Evolutionary conservation across 768 basidiomycete genomes (phyloP), one percentile per base, ranked within the genome.

Genomic region (Tulasnella sp.): DNA sequence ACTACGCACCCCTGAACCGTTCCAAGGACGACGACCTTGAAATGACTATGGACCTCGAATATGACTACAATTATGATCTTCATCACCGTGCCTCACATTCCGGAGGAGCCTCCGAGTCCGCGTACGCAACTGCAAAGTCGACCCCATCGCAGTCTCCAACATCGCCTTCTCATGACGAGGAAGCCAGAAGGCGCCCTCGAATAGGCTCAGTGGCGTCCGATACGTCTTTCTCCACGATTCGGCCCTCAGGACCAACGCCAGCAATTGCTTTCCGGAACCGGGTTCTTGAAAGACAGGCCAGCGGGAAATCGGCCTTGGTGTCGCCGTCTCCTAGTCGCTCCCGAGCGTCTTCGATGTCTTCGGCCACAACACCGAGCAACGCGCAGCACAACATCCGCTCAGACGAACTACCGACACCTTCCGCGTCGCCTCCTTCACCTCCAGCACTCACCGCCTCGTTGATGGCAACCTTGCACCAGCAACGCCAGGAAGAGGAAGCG

Each of bases 331-430:
- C 61, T 5, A 84, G 84, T 89, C 91, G 80, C 91, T 90, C 0
- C 90, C 90, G 0, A 89, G 89, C 82, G 81, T 89, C 7, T 90
- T 90, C 80, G 86, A 85, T 20, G 85, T 86, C 37, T 83, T 70
- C 79, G 32, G 48, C 77, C 23, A 26, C 73, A 48, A 35, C 81
- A 18, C 73, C 71, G 51, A 35, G 55, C 39, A 44, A 13, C 6
- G 48, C 83, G 29, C 26, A 67, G 26, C 83, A 82, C 67, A 79
- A 71, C 46, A 46, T 79, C 23, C 70, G 3, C 61, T 71, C 70
- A 61, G 74, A n/a, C 29, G 72, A 69, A 57, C 74, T 55, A 61
- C 78, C 44, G 26, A 51, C 6, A 82, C 83, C 20, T 77, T 69
- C 79, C 32, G 70, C 78, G 39, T 79, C 75, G 44, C 79, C 74